A percentile compares a stretch with the other conserved stretches of the same genome.
Conservation (phyloP, 345 rosid species). For the Toxicodendron radicans region DNA sequence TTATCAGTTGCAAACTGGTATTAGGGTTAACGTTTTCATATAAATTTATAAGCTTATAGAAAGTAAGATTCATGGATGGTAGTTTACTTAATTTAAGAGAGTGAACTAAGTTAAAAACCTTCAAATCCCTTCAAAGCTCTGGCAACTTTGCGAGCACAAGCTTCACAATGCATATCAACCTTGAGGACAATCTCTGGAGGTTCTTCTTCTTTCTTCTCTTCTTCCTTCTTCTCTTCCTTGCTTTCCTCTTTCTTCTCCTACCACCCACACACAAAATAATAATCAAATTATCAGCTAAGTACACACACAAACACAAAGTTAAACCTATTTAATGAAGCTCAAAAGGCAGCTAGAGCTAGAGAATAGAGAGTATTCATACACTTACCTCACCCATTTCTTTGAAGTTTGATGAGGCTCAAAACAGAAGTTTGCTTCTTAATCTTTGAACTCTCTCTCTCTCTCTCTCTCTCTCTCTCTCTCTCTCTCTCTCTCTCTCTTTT, state of each 20-base stretch:
- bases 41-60: neutral
- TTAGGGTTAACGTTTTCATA: neutral
- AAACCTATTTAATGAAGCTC: too few relatives aligned
- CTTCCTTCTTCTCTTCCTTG: slow-evolving; percentile 23
- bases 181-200: slow-evolving; percentile 62
- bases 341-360: too few relatives aligned
- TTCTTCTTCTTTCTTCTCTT: slow-evolving; percentile 37
- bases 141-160: slow-evolving; percentile 72
- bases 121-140: slow-evolving; percentile 61
- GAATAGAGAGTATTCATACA: neutral
- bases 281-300: neutral
- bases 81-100: too few relatives aligned
- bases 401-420: slow-evolving; percentile 5
- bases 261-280: neutral
- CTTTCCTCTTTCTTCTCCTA: slow-evolving; percentile 21
- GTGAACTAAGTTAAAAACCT: slow-evolving; percentile 32
- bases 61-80: too few relatives aligned
- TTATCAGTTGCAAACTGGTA: too few relatives aligned
- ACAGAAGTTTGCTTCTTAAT: neutral
- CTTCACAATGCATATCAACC: slow-evolving; percentile 83
- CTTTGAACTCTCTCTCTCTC: slow-evolving; percentile 14
- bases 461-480: slow-evolving; percentile 7
- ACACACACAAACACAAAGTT: too few relatives aligned
- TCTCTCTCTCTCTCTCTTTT: slow-evolving; percentile 15
- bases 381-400: slow-evolving; percentile 57